Conservation (phyloP, 805 yeast species). For the Kluyveromyces starmeri region DNA sequence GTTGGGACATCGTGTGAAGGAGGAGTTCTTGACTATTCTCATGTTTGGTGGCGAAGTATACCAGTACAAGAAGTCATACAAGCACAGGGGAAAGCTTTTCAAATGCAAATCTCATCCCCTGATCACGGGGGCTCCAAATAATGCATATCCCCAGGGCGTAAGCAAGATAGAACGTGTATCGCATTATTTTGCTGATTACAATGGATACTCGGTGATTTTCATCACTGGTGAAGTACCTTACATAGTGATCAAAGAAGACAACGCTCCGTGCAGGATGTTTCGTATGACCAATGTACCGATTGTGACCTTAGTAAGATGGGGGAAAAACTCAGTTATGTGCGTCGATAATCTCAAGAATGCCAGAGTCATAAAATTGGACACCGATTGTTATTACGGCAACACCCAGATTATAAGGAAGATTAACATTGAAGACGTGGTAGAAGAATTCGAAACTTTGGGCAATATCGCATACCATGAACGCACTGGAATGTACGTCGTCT, state of each 20-base stretch:
- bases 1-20: constrained; percentile 52
- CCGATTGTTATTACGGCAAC: constrained; percentile 43
- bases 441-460: constrained; percentile 41
- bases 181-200: constrained; percentile 47
- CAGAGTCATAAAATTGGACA: constrained; percentile 37
- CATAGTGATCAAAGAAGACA: constrained; percentile 53
- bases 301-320: constrained; percentile 44
- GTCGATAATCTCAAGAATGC: constrained; percentile 66
- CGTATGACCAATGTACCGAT: constrained; percentile 57
- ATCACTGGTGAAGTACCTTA: constrained; percentile 71
- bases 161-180: constrained; percentile 60
- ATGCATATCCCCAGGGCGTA: constrained; percentile 57
- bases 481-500: constrained; percentile 52
- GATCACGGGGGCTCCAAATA: constrained; percentile 73
- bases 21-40: constrained; percentile 58
- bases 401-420: constrained; percentile 50
- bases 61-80: constrained; percentile 48
- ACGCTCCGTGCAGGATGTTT: constrained; percentile 55
- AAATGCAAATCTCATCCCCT: constrained; percentile 30
- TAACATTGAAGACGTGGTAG: constrained; percentile 34
- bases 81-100: constrained; percentile 8
- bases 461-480: constrained; percentile 61
- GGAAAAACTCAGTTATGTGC: constrained; percentile 43
- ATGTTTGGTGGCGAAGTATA: constrained; percentile 78
- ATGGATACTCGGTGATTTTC: constrained; percentile 52